These are phyloP conservation scores for Hepatocystis sp. DNA, from an alignment of 169 alveolate genomes.

Conservation along the genomic window DNA sequence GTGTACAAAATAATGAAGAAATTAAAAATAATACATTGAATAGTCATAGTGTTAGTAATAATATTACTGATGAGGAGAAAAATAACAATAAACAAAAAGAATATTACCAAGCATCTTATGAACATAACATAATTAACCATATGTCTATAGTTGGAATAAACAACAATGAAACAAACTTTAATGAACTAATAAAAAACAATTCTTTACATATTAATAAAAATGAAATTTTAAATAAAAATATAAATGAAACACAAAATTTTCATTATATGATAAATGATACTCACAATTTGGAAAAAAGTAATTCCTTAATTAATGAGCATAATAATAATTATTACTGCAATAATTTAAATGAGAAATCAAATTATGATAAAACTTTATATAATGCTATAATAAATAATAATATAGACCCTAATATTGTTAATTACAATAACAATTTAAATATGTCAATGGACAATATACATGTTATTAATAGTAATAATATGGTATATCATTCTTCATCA, in stretches of 20 bases:
- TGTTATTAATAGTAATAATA: background rate
- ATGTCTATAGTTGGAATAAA: no score
- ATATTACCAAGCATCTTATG: no score
- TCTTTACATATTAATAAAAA: no score
- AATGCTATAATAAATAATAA: constrained; percentile 11
- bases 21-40: no score
- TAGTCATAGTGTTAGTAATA: no score
- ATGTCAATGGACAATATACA: background rate
- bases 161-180: no score
- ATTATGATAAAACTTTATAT: background rate
- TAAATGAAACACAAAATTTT: background rate
- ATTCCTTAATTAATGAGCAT: background rate
- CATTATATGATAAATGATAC: constrained; percentile 1
- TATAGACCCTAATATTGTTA: background rate
- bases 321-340: constrained; percentile 14
- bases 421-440: background rate
- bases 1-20: no score
- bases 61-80: no score
- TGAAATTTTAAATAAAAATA: no score
- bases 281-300: constrained; percentile 1
- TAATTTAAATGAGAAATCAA: background rate
- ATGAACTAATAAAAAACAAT: no score
- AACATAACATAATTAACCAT: no score
- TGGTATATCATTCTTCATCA: background rate
- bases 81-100: no score